Percentiles rank a stretch among this genome's conserved stretches.
Conservation (phyloP, 495 filamentous ascomycete species). For the Penicillium samsonianum region DNA sequence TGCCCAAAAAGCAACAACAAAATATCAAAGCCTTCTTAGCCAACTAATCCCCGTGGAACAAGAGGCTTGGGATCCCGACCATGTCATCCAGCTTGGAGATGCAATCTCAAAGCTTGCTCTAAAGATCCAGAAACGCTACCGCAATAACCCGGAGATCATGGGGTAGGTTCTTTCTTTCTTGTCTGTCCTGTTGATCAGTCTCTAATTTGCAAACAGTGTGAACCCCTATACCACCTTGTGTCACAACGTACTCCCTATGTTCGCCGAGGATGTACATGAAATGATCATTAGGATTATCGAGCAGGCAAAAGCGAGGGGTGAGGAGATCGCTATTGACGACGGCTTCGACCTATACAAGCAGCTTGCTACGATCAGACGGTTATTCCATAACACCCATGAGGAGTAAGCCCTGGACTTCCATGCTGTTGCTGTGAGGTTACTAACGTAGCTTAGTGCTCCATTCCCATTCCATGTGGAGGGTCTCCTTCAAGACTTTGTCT, state of each 20-base stretch:
- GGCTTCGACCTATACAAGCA: constrained; percentile 93
- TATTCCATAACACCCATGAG: constrained; percentile 72
- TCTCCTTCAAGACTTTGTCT: constrained; percentile 86
- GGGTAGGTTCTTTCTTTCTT: constrained; percentile 51
- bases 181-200: constrained; percentile 7
- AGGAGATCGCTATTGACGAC: constrained; percentile 82
- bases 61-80: constrained; percentile 78
- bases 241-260: constrained; percentile 80
- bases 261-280: constrained; percentile 82
- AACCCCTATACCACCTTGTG: constrained; percentile 81
- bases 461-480: constrained; percentile 89
- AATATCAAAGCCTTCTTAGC: constrained; percentile 71
- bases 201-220: constrained; percentile 49
- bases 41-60: constrained; percentile 71
- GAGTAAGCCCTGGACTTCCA: constrained; percentile 37
- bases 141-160: constrained; percentile 85
- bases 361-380: constrained; percentile 75
- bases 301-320: constrained; percentile 61
- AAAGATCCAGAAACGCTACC: constrained; percentile 88
- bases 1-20: constrained; percentile 67
- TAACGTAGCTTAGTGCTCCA: constrained; percentile 33
- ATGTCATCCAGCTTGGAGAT: constrained; percentile 86
- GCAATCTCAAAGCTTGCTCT: constrained; percentile 77
- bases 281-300: constrained; percentile 79
- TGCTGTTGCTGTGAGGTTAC: neutral